Evolutionary conservation across 495 filamentous ascomycete genomes (phyloP).

Genomic region (Apodospora peruviana): DNA sequence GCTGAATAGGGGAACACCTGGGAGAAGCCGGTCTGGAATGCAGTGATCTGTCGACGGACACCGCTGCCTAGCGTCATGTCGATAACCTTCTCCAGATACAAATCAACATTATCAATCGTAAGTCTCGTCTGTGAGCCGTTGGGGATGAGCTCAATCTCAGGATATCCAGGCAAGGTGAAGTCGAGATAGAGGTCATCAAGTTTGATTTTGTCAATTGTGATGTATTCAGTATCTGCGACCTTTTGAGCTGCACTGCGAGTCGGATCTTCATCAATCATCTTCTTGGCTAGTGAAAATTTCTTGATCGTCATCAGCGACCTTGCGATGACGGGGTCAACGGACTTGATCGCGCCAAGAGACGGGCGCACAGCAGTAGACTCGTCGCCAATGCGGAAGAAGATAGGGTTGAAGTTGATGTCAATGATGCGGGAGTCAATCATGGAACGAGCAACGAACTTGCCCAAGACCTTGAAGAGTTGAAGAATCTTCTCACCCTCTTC

Average conservation of each 20-base stretch:
- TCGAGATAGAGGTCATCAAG: constrained; percentile 89
- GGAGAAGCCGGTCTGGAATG: constrained; percentile 88
- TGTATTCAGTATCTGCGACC: constrained; percentile 56
- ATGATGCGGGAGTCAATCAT: constrained; percentile 99
- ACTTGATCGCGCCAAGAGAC: constrained; percentile 85
- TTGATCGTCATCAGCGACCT: constrained; percentile 82
- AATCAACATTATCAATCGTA: constrained; percentile 82
- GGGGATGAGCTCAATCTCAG: constrained; percentile 75
- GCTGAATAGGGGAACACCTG: constrained; percentile 95
- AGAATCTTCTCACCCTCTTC: constrained; percentile 79
- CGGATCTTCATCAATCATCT: constrained; percentile 66
- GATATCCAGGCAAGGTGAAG: constrained; percentile 92
- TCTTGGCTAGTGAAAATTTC: constrained; percentile 79
- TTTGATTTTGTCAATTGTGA: constrained; percentile 63
- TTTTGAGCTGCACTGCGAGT: constrained; percentile 62
- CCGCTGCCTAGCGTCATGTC: constrained; percentile 86
- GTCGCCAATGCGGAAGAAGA: constrained; percentile 92
- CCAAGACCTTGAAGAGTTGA: constrained; percentile 85
- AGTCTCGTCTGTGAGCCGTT: constrained; percentile 68
- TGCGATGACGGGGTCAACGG: constrained; percentile 82
- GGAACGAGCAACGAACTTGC: constrained; percentile 94
- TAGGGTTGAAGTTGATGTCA: constrained; percentile 95
- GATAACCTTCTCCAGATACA: constrained; percentile 84
- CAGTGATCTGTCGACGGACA: constrained; percentile 82
- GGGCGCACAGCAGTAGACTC: constrained; percentile 67